Percentiles rank a stretch among this genome's conserved stretches.
Evolutionary conservation across 2,329 filamentous ascomycete genomes (phyloP).

Genomic region (Leptographium procerum): DNA sequence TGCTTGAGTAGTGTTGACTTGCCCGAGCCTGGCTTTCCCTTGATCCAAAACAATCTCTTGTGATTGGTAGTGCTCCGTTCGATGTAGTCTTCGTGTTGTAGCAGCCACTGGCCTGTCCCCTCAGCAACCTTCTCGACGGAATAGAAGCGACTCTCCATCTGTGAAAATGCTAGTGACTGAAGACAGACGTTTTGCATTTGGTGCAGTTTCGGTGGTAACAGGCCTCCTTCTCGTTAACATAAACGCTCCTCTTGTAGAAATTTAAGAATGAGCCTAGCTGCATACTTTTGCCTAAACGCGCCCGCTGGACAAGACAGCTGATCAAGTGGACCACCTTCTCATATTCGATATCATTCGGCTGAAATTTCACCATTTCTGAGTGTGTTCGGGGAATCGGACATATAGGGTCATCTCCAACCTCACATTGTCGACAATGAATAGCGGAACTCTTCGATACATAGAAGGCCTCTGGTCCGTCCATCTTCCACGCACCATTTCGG

Average conservation of each 20-base stretch:
- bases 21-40: constrained; percentile 23
- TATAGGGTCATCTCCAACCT: constrained; percentile 4
- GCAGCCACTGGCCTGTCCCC: background rate
- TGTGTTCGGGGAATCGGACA: background rate
- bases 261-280: background rate
- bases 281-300: background rate
- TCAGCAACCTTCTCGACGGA: background rate
- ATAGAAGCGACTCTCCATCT: background rate
- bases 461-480: background rate
- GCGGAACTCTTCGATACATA: background rate
- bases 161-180: background rate
- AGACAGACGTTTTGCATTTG: background rate
- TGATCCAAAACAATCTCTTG: constrained; percentile 25
- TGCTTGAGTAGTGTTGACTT: constrained; percentile 19
- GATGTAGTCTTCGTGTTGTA: background rate
- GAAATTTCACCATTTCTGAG: background rate
- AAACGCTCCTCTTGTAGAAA: background rate
- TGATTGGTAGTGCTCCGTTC: background rate
- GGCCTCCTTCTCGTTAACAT: background rate
- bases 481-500: background rate
- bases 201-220: background rate
- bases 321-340: background rate
- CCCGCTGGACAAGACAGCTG: background rate
- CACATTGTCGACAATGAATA: background rate
- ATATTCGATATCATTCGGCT: constrained; percentile 13